Percentiles rank a stretch among this genome's conserved stretches.
Conservation (phyloP, 495 filamentous ascomycete species). For the Penicillium cataractarum region DNA sequence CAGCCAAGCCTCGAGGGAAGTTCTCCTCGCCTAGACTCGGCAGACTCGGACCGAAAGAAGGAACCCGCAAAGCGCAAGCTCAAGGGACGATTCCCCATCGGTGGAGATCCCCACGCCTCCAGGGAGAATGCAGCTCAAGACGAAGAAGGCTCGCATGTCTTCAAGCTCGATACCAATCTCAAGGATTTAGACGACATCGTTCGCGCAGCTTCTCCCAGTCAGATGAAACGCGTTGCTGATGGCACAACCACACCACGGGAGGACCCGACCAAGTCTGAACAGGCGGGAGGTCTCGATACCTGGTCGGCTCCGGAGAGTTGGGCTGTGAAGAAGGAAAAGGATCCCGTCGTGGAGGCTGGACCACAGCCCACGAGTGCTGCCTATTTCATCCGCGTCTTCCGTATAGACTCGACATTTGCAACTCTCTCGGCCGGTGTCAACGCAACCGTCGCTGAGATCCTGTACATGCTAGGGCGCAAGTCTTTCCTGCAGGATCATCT, state of each 20-base stretch:
- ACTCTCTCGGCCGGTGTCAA: slow-evolving; percentile 81
- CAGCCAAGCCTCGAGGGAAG: slow-evolving; percentile 49
- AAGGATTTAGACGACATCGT: slow-evolving; percentile 84
- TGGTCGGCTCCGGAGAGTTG: slow-evolving; percentile 96
- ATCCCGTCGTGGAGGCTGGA: slow-evolving; percentile 61
- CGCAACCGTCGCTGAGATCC: slow-evolving; percentile 81
- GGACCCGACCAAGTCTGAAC: slow-evolving; percentile 30
- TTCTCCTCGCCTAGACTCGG: slow-evolving; percentile 31
- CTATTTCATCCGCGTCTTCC: slow-evolving; percentile 96
- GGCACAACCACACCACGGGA: slow-evolving; percentile 53
- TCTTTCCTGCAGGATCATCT: slow-evolving; percentile 86
- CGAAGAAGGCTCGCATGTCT: slow-evolving; percentile 51
- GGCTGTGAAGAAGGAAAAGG: slow-evolving; percentile 77
- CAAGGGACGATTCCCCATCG: slow-evolving; percentile 61
- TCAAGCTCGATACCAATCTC: slow-evolving; percentile 81
- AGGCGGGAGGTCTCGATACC: slow-evolving; percentile 37
- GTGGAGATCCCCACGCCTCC: slow-evolving; percentile 23
- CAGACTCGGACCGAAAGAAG: slow-evolving; percentile 51
- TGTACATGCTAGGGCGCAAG: slow-evolving; percentile 83
- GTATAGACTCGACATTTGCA: slow-evolving; percentile 89
- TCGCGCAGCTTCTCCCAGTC: slow-evolving; percentile 33
- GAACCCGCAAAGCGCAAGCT: slow-evolving; percentile 42
- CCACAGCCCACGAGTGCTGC: slow-evolving; percentile 58
- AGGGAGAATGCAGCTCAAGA: slow-evolving; percentile 34
- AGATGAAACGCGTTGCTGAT: slow-evolving; percentile 25